Base-by-base conservation (phyloP, 306 rosid genomes). In the Glycine tomentella region DNA sequence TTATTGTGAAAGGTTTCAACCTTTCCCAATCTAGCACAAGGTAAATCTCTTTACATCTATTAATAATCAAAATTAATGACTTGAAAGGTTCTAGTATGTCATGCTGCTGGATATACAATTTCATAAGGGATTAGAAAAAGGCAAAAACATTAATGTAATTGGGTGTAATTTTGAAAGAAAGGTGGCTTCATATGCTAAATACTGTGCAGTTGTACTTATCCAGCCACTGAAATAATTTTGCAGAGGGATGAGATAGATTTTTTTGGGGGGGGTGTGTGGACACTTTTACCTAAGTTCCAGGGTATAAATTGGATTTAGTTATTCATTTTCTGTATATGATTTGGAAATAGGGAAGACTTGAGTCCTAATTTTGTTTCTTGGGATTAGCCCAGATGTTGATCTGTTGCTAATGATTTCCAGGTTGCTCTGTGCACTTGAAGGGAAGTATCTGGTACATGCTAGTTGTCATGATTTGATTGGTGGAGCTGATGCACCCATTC, bases 371-470 rank as follows among this genome's bases (percentile, higher is more conserved):
- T 52, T 77, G 14, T 77, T 66, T 70, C 51, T 53, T 10, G 49
- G 14, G 8, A 75, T 63, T 82, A 65, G 38, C 55, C 59, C 12
- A 49, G 53, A 51, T 45, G 73, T 84, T 78, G 56, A 78, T 59
- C 57, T 44, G 33, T 53, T 62, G 72, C 76, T 71, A 50, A 78
- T 79, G 82, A 76, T 84, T 80, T 93, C 80, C 25, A 94, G 98
- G 97, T 83, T 94, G 82, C 91, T 88, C 31, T 92, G 97, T 81
- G 92, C 98, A 11, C 90, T 91, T 65, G 98, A 92, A 86, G 98
- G 98, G 83, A 85, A 90, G 82, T 92, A 94, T 87, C 84, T 94
- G 71, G 87, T 69, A 57, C 88, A 87, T 72, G 88, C 85, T 75
- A 84, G 77, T 76, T 82, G 88, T 79, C 64, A 82, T 78, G 96